A percentile compares a stretch with the other conserved stretches of the same genome.
These are phyloP conservation scores for Wickerhamiella kazuoi DNA, from an alignment of 805 yeast genomes.

Conservation along the genomic window DNA sequence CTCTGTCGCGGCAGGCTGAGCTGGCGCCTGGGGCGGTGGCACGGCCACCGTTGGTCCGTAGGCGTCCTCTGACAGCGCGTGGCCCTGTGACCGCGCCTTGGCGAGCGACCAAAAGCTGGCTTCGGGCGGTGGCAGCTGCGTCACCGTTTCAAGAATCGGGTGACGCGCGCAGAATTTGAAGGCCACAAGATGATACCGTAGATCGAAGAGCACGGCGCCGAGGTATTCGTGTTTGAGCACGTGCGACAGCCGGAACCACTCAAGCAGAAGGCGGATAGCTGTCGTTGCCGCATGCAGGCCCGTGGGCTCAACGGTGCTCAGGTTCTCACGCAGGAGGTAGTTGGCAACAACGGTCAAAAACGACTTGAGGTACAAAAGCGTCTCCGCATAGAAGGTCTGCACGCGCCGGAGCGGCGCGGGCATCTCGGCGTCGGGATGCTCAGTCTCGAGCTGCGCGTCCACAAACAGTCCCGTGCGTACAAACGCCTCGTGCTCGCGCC, in stretches of 20 bases:
- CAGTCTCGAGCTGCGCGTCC: constrained; percentile 32
- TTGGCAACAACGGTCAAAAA: constrained; percentile 47
- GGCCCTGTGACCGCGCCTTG: background rate
- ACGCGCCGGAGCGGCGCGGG: constrained; percentile 34
- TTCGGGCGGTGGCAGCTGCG: constrained; percentile 3
- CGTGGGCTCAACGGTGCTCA: constrained; percentile 8
- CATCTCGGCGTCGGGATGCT: constrained; percentile 17
- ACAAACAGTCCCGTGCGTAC: constrained; percentile 39
- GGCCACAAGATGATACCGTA: constrained; percentile 31
- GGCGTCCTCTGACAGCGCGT: background rate
- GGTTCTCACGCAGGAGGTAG: constrained; percentile 33
- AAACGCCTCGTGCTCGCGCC: constrained; percentile 52
- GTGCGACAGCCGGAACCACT: constrained; percentile 71
- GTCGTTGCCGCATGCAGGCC: constrained; percentile 10
- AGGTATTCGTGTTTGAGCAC: constrained; percentile 63
- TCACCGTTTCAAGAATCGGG: constrained; percentile 9
- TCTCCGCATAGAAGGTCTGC: constrained; percentile 38
- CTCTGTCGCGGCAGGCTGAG: background rate
- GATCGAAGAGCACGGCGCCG: constrained; percentile 54
- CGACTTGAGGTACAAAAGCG: constrained; percentile 41
- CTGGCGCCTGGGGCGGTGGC: background rate
- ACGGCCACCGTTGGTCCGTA: background rate
- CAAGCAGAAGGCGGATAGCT: constrained; percentile 26
- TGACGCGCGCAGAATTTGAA: constrained; percentile 20
- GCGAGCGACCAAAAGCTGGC: background rate